These are phyloP conservation scores for Eragrostis tef DNA, from an alignment of 202 grass and related monocot genomes.

Conservation along the genomic window DNA sequence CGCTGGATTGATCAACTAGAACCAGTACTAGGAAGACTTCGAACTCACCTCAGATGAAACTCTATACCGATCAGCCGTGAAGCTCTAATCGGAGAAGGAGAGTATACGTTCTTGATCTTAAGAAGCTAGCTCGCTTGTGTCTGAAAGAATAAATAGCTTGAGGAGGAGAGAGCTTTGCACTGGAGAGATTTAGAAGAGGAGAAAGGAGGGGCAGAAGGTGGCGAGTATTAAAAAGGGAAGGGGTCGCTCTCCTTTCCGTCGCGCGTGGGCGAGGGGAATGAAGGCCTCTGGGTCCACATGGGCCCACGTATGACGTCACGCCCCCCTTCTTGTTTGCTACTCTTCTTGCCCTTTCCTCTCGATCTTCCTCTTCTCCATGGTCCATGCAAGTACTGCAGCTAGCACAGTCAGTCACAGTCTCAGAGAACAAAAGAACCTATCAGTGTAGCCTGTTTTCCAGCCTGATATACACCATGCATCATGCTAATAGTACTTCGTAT, in stretches of 20 bases:
- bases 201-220: slow-evolving; percentile 52
- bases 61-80: slow-evolving; percentile 17
- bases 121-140: slow-evolving; percentile 9
- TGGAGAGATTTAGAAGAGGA: slow-evolving; percentile 36
- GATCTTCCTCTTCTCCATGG: slow-evolving; percentile 26
- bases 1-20: slow-evolving; percentile 24
- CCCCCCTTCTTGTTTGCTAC: slow-evolving; percentile 15
- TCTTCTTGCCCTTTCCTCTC: slow-evolving; percentile 12
- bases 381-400: slow-evolving; percentile 41
- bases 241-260: slow-evolving; percentile 54
- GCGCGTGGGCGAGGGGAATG: slow-evolving; percentile 68
- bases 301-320: slow-evolving; percentile 46
- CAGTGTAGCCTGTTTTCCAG: slow-evolving; percentile 16
- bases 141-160: slow-evolving; percentile 44
- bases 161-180: slow-evolving; percentile 35
- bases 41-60: slow-evolving; percentile 54
- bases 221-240: slow-evolving; percentile 54
- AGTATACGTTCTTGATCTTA: slow-evolving; percentile 31
- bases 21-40: slow-evolving; percentile 13
- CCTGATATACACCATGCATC: slow-evolving; percentile 13
- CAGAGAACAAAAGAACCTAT: slow-evolving; percentile 20
- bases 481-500: not conserved
- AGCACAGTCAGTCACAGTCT: not conserved
- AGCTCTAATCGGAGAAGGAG: slow-evolving; percentile 26
- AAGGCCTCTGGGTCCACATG: slow-evolving; percentile 33